Base-by-base conservation (phyloP, 2,329 filamentous ascomycete species). In the Westerdykella ornata region DNA sequence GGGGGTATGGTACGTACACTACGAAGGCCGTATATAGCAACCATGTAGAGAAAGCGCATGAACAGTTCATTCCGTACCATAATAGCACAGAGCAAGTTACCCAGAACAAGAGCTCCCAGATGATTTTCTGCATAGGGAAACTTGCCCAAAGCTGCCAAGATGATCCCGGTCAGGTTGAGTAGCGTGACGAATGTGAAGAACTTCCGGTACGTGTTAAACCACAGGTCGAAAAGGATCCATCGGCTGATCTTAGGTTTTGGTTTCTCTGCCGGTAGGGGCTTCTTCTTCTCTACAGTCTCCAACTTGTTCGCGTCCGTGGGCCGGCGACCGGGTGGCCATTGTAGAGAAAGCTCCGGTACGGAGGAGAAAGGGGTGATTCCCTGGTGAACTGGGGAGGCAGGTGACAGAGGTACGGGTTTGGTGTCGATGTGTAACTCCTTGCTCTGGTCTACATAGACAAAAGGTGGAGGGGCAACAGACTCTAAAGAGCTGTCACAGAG, bases 201-300 rank as follows among this genome's bases (percentile, higher is more conserved):
- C 37, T 60, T 62, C 18, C 60, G 54, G 42, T 64, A 64, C 2
- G 56, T 60, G 45, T 64, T 63, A 52, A 61, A 63, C 60, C 60
- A 64, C 19, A 64, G 49, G 9, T 56, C 47, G 31, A 60, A 52
- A 5, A 59, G 36, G 20, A 64, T 48, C 59, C 59, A 59, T 39
- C 56, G 50, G 38, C 54, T 56, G 30, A 59, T 48, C 14, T 52
- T 56, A 14, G 48, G 44, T 36, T 57, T 56, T 9, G n/a, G n/a
- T 17, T 33, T 33, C 30, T 33, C 4, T 7, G 22, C 22, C 9
- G 33, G 30, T 29, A 53, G 49, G 33, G 45, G 38, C 5, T 49
- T 42, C 32, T 57, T 56, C 31, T 55, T 54, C 22, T 49, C 38
- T 2, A 39, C 43, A 2, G 47, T 42, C 12, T 56, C 43, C 11